Base-by-base conservation (phyloP, 176 grass and related monocot genomes). In the Puya raimondii region DNA sequence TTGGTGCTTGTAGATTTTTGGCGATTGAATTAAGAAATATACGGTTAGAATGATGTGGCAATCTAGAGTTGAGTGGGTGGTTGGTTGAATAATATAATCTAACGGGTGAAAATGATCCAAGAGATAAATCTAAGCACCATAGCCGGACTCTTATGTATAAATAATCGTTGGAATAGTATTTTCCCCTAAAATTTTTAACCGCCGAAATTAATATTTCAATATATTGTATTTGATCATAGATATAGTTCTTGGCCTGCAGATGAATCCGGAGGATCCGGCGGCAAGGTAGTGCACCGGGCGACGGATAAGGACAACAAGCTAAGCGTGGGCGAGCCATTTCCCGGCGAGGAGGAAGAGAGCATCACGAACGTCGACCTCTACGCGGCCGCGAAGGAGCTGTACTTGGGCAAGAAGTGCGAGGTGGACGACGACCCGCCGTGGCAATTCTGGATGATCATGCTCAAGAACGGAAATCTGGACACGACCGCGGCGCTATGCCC, bases 361-460 rank as follows among this genome's bases (percentile, higher is more conserved):
- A 15, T 71, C 48, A 86, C 51, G 17, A 48, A 91, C 74, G 70
- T 80, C 13, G 88, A 91, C 51, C 79, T 71, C 14, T 96, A 89
- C 6, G 88, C 92, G 8, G 78, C 74, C 12, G 81, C 67, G 1
- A 96, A 96, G 64, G 92, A 96, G 85, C 17, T 96, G 21, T 96
- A 92, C 48, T 72, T 96, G 20, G 92, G 92, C 2, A 78, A 66
- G 9, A 88, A 66, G 2, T 96, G 92, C 70, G 67, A 91, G 79
- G 86, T 92, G 14, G 16, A 64, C 1, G 88, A 91, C 67, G 42
- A 23, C 70, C 83, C 73, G 13, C 86, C 86, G 11, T 96, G 92
- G 92, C 80, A 96, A 47, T 96, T 96, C 81, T 96, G 86, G 92
- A 96, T 96, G 92, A 14, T 91, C 48, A 96, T 96, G 92, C 87